Conservation (phyloP, 2,329 filamentous ascomycete species). For the Botrytis hyacinthi region DNA sequence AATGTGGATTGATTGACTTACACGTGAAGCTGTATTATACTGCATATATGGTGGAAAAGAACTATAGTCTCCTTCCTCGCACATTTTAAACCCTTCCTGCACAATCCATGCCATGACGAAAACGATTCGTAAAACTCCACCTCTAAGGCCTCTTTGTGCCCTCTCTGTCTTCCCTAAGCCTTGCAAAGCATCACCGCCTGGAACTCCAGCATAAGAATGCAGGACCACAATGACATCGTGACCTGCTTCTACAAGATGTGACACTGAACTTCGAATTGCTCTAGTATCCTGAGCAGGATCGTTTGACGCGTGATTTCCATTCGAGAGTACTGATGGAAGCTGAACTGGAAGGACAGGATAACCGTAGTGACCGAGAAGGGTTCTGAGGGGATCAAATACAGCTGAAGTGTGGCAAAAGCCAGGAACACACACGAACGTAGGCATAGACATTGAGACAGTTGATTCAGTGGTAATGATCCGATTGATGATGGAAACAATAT, state of each 20-base stretch:
- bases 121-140: slow-evolving; percentile 39
- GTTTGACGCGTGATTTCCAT: slow-evolving; percentile 37
- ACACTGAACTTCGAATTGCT: slow-evolving; percentile 39
- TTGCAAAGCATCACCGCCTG: slow-evolving; percentile 32
- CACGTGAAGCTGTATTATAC: slow-evolving; percentile 15
- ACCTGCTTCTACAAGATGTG: slow-evolving; percentile 38
- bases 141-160: slow-evolving; percentile 24
- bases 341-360: slow-evolving; percentile 38
- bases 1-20: slow-evolving; percentile 3
- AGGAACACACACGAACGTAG: slow-evolving; percentile 43
- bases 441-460: slow-evolving; percentile 32
- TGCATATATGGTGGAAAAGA: slow-evolving; percentile 19
- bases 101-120: slow-evolving; percentile 42
- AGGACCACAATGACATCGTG: slow-evolving; percentile 35
- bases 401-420: slow-evolving; percentile 42
- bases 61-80: slow-evolving; percentile 19
- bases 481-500: not conserved
- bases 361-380: slow-evolving; percentile 36
- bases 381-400: slow-evolving; percentile 41
- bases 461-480: not conserved
- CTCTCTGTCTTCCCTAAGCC: slow-evolving; percentile 32
- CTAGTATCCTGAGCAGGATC: slow-evolving; percentile 43
- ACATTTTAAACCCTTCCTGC: slow-evolving; percentile 19
- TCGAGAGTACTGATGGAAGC: slow-evolving; percentile 39
- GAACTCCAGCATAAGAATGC: slow-evolving; percentile 32